phyloP scores from a whole-genome alignment of 805 yeast species.

The Ogataea henricii region DNA sequence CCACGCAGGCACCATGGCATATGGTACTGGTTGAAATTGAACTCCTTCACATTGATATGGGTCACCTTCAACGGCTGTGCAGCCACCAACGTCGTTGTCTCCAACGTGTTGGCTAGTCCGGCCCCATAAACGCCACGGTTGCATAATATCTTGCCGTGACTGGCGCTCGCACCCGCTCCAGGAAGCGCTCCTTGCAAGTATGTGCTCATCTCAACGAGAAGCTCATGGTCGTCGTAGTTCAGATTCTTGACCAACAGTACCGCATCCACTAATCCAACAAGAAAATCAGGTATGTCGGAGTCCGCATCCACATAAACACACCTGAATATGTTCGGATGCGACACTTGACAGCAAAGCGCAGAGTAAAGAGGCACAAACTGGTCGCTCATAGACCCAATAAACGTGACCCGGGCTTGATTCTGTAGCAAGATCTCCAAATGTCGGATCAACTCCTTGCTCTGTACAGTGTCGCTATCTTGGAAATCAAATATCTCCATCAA shows the following conservation, averaged over 20 bases:
- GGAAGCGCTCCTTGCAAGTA: conserved; percentile 78
- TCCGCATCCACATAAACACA: conserved; percentile 72
- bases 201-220: conserved; percentile 62
- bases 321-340: conserved; percentile 86
- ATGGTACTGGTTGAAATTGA: conserved; percentile 78
- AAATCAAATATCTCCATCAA: conserved; percentile 85
- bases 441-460: conserved; percentile 68
- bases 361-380: conserved; percentile 93
- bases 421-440: conserved; percentile 66
- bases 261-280: conserved; percentile 36
- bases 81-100: conserved; percentile 62
- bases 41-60: conserved; percentile 42
- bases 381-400: conserved; percentile 86
- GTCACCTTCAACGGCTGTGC: conserved; percentile 39
- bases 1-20: conserved; percentile 95
- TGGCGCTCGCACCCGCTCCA: conserved; percentile 68
- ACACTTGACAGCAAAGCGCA: conserved; percentile 71
- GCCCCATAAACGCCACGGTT: conserved; percentile 70
- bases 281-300: conserved; percentile 41
- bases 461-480: conserved; percentile 70
- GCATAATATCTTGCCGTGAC: conserved; percentile 69
- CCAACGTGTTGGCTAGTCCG: conserved; percentile 72
- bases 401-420: conserved; percentile 73
- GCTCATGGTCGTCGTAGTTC: conserved; percentile 32
- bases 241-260: conserved; percentile 30